Evolutionary conservation across 495 filamentous ascomycete species (phyloP).

Genomic region (Podospora comata): DNA sequence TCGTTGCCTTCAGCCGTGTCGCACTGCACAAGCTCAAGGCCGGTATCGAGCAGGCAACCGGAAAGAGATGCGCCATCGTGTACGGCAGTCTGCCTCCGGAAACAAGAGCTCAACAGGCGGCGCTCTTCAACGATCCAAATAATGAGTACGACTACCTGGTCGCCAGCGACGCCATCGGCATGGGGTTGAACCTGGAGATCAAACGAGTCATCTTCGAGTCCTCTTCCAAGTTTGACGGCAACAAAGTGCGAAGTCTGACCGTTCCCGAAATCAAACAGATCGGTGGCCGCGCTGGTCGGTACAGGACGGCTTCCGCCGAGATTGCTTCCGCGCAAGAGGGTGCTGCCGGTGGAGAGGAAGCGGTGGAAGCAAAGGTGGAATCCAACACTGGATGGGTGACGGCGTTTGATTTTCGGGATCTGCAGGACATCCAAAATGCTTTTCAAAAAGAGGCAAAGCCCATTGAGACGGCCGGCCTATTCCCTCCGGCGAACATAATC

Average conservation of each 20-base stretch:
- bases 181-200: slow-evolving; percentile 94
- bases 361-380: slow-evolving; percentile 12
- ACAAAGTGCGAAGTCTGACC: slow-evolving; percentile 47
- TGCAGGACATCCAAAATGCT: slow-evolving; percentile 56
- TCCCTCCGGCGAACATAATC: slow-evolving; percentile 63
- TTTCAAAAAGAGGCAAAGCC: slow-evolving; percentile 62
- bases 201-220: slow-evolving; percentile 88
- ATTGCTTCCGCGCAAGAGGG: slow-evolving; percentile 16
- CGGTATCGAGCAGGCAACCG: slow-evolving; percentile 71
- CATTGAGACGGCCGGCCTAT: slow-evolving; percentile 69
- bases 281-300: slow-evolving; percentile 88
- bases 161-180: slow-evolving; percentile 94
- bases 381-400: slow-evolving; percentile 68
- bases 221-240: slow-evolving; percentile 61
- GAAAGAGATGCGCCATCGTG: slow-evolving; percentile 79
- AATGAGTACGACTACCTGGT: slow-evolving; percentile 94
- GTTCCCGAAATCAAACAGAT: slow-evolving; percentile 92
- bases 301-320: slow-evolving; percentile 62
- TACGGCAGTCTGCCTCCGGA: slow-evolving; percentile 93
- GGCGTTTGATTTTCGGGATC: slow-evolving; percentile 68
- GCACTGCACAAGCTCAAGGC: slow-evolving; percentile 76
- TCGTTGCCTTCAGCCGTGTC: slow-evolving; percentile 80
- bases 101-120: slow-evolving; percentile 84
- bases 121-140: slow-evolving; percentile 87
- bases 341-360: neutral